A percentile compares a stretch with the other conserved stretches of the same genome.
These are phyloP conservation scores for Ophiostoma piceae DNA, from an alignment of 2,329 filamentous ascomycete genomes.

Conservation along the genomic window DNA sequence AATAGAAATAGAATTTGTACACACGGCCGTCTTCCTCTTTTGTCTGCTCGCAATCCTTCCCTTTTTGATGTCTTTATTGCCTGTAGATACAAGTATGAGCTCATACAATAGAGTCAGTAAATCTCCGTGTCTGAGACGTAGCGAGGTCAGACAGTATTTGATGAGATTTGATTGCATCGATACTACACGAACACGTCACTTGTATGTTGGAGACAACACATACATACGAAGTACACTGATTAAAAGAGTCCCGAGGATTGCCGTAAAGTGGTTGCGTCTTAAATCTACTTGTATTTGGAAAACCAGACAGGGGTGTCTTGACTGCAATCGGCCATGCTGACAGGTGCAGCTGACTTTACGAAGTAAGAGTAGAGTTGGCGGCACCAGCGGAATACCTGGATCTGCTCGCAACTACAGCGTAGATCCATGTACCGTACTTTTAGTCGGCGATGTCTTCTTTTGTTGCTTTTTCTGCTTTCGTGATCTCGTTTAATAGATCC, in stretches of 20 bases:
- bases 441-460: conserved; percentile 6
- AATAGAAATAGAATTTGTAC: background rate
- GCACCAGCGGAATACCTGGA: background rate
- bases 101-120: background rate
- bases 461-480: background rate
- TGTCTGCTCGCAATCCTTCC: background rate
- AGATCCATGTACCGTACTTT: background rate
- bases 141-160: background rate
- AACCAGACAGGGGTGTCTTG: background rate
- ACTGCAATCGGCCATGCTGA: conserved; percentile 3
- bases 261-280: conserved; percentile 6
- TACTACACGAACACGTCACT: conserved; percentile 5
- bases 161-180: too few relatives aligned
- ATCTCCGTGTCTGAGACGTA: conserved; percentile 14
- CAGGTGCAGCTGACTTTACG: background rate
- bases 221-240: background rate
- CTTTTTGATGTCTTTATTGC: background rate
- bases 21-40: conserved; percentile 8
- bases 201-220: background rate
- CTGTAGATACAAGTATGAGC: background rate
- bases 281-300: background rate
- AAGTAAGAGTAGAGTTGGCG: background rate
- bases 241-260: background rate
- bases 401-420: background rate
- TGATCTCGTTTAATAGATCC: background rate